These are phyloP conservation scores for Galium porrigens DNA, from an alignment of 305 asterid species.

Conservation along the genomic window DNA sequence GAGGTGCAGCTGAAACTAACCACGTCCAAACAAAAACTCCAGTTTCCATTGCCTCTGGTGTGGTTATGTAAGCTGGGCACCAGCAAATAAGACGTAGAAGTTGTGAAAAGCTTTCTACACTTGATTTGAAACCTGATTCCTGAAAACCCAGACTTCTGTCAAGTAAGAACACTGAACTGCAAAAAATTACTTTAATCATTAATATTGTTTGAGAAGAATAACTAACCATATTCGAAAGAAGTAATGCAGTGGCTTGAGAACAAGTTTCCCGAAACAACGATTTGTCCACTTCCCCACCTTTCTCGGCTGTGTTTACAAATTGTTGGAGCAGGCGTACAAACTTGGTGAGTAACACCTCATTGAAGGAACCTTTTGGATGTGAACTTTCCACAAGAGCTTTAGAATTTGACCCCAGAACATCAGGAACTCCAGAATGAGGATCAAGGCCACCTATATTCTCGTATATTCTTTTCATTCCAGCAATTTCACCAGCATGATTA, in stretches of 20 bases:
- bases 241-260: conserved; percentile 96
- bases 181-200: not conserved
- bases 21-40: conserved; percentile 98
- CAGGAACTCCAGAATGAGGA: conserved; percentile 28
- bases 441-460: conserved; percentile 75
- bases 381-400: conserved; percentile 28
- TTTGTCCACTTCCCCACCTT: conserved; percentile 81
- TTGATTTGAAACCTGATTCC: conserved; percentile 70
- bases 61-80: conserved; percentile 98
- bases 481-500: conserved; percentile 99
- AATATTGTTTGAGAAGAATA: conserved; percentile 8
- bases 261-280: conserved; percentile 78
- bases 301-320: conserved; percentile 72
- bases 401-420: conserved; percentile 34
- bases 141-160: conserved; percentile 25
- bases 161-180: conserved; percentile 6
- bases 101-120: conserved; percentile 75
- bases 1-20: conserved; percentile 99
- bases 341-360: conserved; percentile 60
- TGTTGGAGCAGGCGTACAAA: conserved; percentile 77
- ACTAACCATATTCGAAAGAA: conserved; percentile 73
- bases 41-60: conserved; percentile 92
- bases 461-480: conserved; percentile 91
- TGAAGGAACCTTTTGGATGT: conserved; percentile 54
- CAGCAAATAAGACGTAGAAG: conserved; percentile 99